Evolutionary conservation across 805 yeast genomes (phyloP), one percentile per base, ranked within the genome.

Genomic region (Cyberlindnera misumaiensis): DNA sequence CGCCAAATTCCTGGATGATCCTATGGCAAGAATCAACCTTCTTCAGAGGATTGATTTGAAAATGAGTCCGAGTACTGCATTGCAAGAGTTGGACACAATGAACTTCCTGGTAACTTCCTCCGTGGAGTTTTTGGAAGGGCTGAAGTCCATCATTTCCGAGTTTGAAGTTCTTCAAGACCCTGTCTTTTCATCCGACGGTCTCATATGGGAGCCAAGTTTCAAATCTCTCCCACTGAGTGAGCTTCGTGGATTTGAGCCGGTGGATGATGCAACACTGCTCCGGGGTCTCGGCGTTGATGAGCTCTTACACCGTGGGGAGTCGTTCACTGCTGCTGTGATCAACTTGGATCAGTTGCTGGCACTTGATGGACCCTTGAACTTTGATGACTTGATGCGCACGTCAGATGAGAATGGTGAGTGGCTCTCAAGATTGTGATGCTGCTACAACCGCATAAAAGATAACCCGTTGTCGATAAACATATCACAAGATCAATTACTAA

Each of bases 191-290:
- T 28, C 41, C 10, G 48, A 46, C 3, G 30, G 36, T 16, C n/a
- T 47, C 22, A 47, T 53, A 10, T 52, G 55, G 56, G 51, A 49
- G 20, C 51, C 44, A 27, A 45, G 49, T 14, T 45, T 45, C 40
- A 42, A 39, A 36, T 28, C 40, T 4, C n/a, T 42, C 14, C 39
- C 41, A 24, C 10, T 34, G n/a, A 28, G 28, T 20, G 40, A 30
- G 31, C 28, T 39, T 5, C 15, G 36, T 10, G 30, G 30, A 9
- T 30, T 28, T 12, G 25, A 16, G 12, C 30, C 36, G 7, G n/a
- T 34, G 12, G 36, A 34, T 27, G 36, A 34, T 34, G 36, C 13
- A 12, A 34, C 36, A 4, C 13, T 34, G 27, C 18, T 34, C n/a
- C 34, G 34, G 17, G 44, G 41, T 3, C n/a, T 34, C 11, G 34